phyloP scores from a whole-genome alignment of 1,284 basidiomycete genomes.

The Inonotus hispidus region DNA sequence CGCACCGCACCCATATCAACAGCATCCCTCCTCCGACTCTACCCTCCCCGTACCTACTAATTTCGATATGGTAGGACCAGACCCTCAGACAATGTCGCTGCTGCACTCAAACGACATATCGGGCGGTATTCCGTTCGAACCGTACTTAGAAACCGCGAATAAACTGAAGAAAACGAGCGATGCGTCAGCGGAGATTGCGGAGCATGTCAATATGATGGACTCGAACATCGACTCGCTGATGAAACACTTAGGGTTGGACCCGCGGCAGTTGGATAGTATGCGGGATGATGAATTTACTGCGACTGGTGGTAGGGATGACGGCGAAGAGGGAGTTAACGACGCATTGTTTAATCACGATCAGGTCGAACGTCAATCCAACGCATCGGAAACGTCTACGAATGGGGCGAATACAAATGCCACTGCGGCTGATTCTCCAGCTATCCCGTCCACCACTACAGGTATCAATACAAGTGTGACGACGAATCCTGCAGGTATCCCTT shows the following conservation, averaged over 20 bases:
- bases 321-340: constrained; percentile 10
- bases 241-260: constrained; percentile 62
- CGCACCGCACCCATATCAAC: constrained; percentile 6
- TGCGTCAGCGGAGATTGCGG: constrained; percentile 59
- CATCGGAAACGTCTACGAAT: background rate
- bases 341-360: background rate
- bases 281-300: constrained; percentile 16
- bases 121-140: constrained; percentile 32
- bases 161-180: constrained; percentile 53
- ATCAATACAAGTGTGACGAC: background rate
- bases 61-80: constrained; percentile 6
- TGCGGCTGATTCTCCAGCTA: background rate
- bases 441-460: background rate
- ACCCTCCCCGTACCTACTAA: background rate
- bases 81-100: constrained; percentile 15
- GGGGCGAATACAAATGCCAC: background rate
- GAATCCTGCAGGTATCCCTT: background rate
- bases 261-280: constrained; percentile 30
- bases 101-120: constrained; percentile 13
- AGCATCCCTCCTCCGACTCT: background rate
- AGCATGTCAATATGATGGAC: constrained; percentile 69
- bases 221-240: constrained; percentile 71
- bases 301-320: background rate
- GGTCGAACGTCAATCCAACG: background rate
- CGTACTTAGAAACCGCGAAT: constrained; percentile 31